Evolutionary conservation across 106 monocot genomes (phyloP), one percentile per base, ranked within the genome.

Genomic region (Ottelia alismoides): DNA sequence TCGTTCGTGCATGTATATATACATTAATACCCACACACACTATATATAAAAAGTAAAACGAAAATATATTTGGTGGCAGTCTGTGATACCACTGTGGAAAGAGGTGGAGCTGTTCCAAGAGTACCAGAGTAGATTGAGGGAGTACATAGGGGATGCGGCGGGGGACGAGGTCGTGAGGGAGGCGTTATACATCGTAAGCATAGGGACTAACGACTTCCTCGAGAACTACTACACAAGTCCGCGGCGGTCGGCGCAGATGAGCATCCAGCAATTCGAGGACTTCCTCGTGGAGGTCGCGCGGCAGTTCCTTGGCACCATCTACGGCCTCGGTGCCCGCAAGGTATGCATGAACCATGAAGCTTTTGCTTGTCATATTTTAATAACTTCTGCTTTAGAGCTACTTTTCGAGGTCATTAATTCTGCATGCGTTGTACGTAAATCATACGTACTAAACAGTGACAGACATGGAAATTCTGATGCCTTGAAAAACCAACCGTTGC

Each of bases 121-220:
- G 50, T 68, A 68, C 61, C 35, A 27, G 11, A 26, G 28, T 11
- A 40, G 27, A 22, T 29, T 69, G 21, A 20, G 3, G 1, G 24
- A 5, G 4, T 52, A 52, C 18, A 18, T 60, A 16, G 69, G 69
- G 11, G 21, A 63, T 31, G 49, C 29, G 2, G 55, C 44, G 51
- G 83, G 80, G 0, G 21, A 14, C n/a, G 27, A 61, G 28, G 75
- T 65, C 6, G 12, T 87, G 20, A 27, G 11, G 0, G 67, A 87
- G 30, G 82, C 87, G 9, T 56, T 88, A 14, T 93, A 87, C 67
- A 47, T 93, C 11, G 29, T 81, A 22, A 87, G 87, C 77, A 55
- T 88, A 2, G 92, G 92, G 17, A 84, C 87, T 47, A 93, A 93
- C 48, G 92, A 93, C 56, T 93, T 87, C 61, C 61, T 93, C 9